phyloP scores from a whole-genome alignment of 2,329 filamentous ascomycete genomes.

The Colletotrichum caudatum region DNA sequence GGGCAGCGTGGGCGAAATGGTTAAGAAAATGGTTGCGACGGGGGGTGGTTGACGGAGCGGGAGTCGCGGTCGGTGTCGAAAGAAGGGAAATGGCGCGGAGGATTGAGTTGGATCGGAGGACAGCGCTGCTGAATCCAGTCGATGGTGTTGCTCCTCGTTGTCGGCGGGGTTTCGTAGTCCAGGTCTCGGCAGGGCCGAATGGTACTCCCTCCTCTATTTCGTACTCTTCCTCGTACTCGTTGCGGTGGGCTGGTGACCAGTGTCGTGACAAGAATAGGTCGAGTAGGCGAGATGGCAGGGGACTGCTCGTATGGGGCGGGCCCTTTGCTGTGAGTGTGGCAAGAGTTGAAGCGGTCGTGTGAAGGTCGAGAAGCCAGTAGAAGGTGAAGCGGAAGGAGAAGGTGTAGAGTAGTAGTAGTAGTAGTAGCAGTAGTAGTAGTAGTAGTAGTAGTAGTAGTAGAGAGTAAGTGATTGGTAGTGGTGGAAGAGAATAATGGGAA shows the following conservation, averaged over 20 bases:
- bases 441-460: slow-evolving; percentile 1
- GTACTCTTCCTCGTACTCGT: slow-evolving; percentile 36
- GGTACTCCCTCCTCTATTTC: slow-evolving; percentile 4
- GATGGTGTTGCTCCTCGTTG: slow-evolving; percentile 33
- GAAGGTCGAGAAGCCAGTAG: slow-evolving; percentile 9
- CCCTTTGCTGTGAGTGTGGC: neutral
- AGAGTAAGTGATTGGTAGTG: slow-evolving; percentile 26
- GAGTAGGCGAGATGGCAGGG: slow-evolving; percentile 16
- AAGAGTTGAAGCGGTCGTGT: slow-evolving; percentile 24
- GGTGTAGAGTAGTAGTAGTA: too few relatives aligned
- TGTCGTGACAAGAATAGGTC: slow-evolving; percentile 28
- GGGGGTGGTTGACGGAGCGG: slow-evolving; percentile 35
- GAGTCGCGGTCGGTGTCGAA: slow-evolving; percentile 21
- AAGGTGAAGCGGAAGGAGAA: slow-evolving; percentile 9
- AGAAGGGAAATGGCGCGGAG: slow-evolving; percentile 36
- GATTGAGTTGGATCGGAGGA: slow-evolving; percentile 51
- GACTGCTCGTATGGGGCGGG: slow-evolving; percentile 30
- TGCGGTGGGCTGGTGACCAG: slow-evolving; percentile 29
- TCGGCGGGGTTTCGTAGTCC: slow-evolving; percentile 30
- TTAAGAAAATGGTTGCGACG: slow-evolving; percentile 40
- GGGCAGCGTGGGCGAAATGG: slow-evolving; percentile 31
- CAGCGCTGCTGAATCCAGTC: slow-evolving; percentile 66
- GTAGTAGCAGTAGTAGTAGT: too few relatives aligned
- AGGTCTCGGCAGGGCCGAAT: slow-evolving; percentile 28
- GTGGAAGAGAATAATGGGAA: slow-evolving; percentile 32